Percentiles rank a stretch among this genome's conserved stretches.
These are phyloP conservation scores for Xerocomellus intermedius DNA, from an alignment of 768 basidiomycete species.

Conservation along the genomic window DNA sequence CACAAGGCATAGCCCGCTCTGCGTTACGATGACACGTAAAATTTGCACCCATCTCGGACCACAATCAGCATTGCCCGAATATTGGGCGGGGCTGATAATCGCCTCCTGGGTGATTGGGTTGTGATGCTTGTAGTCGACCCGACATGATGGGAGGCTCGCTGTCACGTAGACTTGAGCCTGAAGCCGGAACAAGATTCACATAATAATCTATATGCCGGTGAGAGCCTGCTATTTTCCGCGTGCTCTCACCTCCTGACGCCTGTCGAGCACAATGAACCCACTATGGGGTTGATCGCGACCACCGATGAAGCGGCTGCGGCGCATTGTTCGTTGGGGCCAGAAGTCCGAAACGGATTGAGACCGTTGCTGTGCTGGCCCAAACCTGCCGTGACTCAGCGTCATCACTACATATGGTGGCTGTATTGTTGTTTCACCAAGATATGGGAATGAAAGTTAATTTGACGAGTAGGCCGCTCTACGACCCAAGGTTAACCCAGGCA, in stretches of 20 bases:
- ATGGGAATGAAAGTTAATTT: slow-evolving; percentile 26
- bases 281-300: neutral
- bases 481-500: neutral
- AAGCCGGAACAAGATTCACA: neutral
- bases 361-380: slow-evolving; percentile 10
- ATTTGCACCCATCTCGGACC: slow-evolving; percentile 6
- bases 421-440: slow-evolving; percentile 17
- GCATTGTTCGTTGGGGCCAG: slow-evolving; percentile 3
- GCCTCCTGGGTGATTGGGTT: neutral
- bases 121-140: neutral
- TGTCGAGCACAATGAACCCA: neutral
- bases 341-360: slow-evolving; percentile 1
- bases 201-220: neutral
- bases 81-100: neutral
- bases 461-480: slow-evolving; percentile 15
- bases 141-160: neutral
- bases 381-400: slow-evolving; percentile 21
- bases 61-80: neutral
- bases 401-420: slow-evolving; percentile 7
- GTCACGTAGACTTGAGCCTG: neutral
- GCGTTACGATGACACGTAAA: slow-evolving; percentile 23
- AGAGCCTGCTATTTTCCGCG: neutral
- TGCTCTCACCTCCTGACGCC: neutral
- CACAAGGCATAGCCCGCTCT: slow-evolving; percentile 10
- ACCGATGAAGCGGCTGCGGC: neutral